These are phyloP conservation scores for Zygosaccharomyces siamensis DNA, from an alignment of 805 yeast genomes.

Conservation along the genomic window DNA sequence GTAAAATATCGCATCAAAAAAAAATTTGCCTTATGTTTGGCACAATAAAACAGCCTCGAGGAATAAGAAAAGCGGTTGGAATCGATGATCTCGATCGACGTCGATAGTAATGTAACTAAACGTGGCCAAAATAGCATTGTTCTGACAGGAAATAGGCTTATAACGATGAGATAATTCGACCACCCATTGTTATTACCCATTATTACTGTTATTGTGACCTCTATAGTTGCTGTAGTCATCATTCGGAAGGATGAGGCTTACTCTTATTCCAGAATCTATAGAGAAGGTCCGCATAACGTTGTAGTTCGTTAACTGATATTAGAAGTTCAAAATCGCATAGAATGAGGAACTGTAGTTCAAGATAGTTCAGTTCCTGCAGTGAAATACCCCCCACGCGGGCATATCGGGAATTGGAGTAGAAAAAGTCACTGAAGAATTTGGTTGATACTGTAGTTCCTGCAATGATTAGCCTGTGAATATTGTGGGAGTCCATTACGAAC, in stretches of 20 bases:
- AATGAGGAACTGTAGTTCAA: conserved; percentile 83
- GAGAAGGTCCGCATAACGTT: conserved; percentile 81
- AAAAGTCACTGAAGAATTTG: conserved; percentile 90
- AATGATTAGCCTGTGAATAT: conserved; percentile 88
- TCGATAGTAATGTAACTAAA: neutral
- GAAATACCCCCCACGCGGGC: conserved; percentile 96
- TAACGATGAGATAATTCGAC: no score
- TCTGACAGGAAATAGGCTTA: no score
- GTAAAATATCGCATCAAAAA: conserved; percentile 5
- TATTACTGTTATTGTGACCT: neutral
- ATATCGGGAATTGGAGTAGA: conserved; percentile 88
- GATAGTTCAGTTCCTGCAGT: conserved; percentile 83
- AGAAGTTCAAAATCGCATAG: conserved; percentile 80
- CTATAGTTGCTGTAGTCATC: neutral
- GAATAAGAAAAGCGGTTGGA: neutral
- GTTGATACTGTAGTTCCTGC: conserved; percentile 95
- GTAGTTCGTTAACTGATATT: conserved; percentile 86
- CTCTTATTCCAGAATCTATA: conserved; percentile 67
- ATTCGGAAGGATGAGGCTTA: neutral
- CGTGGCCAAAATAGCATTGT: no score
- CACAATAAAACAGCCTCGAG: neutral
- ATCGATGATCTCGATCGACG: neutral
- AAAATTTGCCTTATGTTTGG: neutral
- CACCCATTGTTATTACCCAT: neutral
- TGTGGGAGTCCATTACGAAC: conserved; percentile 93